Base-by-base conservation (phyloP, 495 filamentous ascomycete species). In the Aspergillus sparsus region DNA sequence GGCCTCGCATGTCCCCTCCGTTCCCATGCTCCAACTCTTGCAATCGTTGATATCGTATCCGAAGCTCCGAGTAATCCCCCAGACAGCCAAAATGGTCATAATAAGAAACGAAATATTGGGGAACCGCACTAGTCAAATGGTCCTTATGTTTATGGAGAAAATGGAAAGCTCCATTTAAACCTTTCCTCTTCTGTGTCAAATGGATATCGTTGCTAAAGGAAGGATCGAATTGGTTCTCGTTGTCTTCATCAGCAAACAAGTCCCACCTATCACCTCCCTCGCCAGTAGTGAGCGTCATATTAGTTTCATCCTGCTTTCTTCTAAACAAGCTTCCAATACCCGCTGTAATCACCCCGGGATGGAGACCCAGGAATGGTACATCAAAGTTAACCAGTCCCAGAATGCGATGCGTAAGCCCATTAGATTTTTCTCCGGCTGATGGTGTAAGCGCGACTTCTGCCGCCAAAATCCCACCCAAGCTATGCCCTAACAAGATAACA, bases 321-420 rank as follows among this genome's bases (percentile, higher is more conserved):
- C 82, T 82, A 68, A 96, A 92, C 8, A 95, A 76, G 65, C 90
- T 92, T 3, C 83, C 77, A 18, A 96, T 82, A 2, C 93, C 92
- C 16, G 89, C 87, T 3, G 85, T 80, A 12, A 98, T 83, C 18
- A 98, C 85, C 1, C 93, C 89, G 0, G 92, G 92, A 72, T 98
- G 92, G 61, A 98, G 87, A 0, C 93, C 93, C 3, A 97, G 77
- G 47, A 94, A 88, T 0, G 93, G 93, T 0, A 88, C 88, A 71
- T 98, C 93, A 55, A 96, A 88, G 52, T 87, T 88, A n/a, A 97
- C 77, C 2, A 85, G 86, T 0, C 93, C 93, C 12, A 97, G 68
- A 16, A 97, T 90, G 3, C 85, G 82, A 75, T 96, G 92, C n/a
- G 83, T 81, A 50, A 62, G 51, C 9, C 2, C n/a, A 7, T 18